A percentile compares a stretch with the other conserved stretches of the same genome.
phyloP scores from a whole-genome alignment of 1,139 yeast species.

The Yamadazyma aaseri region DNA sequence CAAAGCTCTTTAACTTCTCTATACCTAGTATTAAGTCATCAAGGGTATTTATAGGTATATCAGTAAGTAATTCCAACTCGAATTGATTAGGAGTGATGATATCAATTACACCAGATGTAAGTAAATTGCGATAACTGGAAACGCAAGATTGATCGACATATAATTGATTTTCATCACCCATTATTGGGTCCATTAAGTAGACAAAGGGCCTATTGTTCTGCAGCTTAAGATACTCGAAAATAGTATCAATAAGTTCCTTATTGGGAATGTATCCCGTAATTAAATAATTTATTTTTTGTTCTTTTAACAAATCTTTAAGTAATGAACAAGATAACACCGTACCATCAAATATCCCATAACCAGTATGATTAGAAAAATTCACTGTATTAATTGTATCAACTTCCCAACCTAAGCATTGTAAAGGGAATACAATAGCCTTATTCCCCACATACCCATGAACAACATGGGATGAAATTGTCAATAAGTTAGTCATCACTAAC shows the following conservation, averaged over 20 bases:
- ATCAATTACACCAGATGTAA: conserved; percentile 52
- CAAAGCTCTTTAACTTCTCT: conserved; percentile 26
- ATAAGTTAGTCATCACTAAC: conserved; percentile 10
- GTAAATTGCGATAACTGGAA: conserved; percentile 54
- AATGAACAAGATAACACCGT: conserved; percentile 6
- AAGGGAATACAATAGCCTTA: conserved; percentile 75
- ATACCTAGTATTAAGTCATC: conserved; percentile 45
- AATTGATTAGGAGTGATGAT: conserved; percentile 85
- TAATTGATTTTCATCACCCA: conserved; percentile 87
- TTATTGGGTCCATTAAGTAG: conserved; percentile 83
- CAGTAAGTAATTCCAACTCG: conserved; percentile 69
- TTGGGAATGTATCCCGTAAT: conserved; percentile 41
- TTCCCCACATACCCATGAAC: conserved; percentile 88
- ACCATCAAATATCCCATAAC: conserved; percentile 51
- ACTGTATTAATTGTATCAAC: conserved; percentile 81
- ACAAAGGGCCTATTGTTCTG: conserved; percentile 1
- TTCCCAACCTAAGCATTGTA: conserved; percentile 80
- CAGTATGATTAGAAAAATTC: conserved; percentile 81
- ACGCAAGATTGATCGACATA: conserved; percentile 72
- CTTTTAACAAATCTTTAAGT: conserved; percentile 3
- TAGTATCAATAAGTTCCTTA: conserved; percentile 11
- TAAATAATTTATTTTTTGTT: conserved; percentile 16
- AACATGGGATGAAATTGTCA: conserved; percentile 73
- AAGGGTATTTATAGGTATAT: conserved; percentile 2
- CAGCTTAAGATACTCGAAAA: background rate